Evolutionary conservation across 1,284 basidiomycete species (phyloP).

Genomic region (Porodaedalea pini): DNA sequence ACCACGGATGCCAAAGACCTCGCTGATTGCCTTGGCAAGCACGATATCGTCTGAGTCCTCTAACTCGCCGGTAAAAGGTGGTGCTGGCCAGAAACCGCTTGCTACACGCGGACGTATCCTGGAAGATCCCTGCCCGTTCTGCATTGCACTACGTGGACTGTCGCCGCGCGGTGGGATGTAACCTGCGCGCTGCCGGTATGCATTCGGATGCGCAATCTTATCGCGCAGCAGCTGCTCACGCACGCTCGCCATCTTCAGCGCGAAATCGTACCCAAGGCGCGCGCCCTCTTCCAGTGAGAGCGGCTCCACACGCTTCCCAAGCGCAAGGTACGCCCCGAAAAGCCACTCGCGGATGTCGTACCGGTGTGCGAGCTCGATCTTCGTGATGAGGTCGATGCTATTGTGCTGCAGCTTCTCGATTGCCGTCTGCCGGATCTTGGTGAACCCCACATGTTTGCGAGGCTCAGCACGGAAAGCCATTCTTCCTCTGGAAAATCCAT

Average conservation of each 20-base stretch:
- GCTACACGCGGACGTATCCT: not conserved
- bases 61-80: conserved; percentile 4
- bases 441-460: conserved; percentile 29
- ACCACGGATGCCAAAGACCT: conserved; percentile 16
- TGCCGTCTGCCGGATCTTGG: conserved; percentile 25
- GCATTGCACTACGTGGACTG: conserved; percentile 1
- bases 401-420: conserved; percentile 26
- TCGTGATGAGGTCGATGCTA: conserved; percentile 26
- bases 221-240: conserved; percentile 17
- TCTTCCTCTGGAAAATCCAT: conserved; percentile 26
- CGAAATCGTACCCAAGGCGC: conserved; percentile 25
- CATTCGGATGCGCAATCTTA: conserved; percentile 17
- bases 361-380: conserved; percentile 26
- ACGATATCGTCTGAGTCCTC: conserved; percentile 17
- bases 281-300: conserved; percentile 27
- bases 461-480: conserved; percentile 30
- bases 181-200: conserved; percentile 7
- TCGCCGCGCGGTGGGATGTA: not conserved
- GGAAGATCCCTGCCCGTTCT: not conserved
- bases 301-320: conserved; percentile 26
- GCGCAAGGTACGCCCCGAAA: conserved; percentile 22
- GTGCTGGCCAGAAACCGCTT: not conserved
- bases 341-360: conserved; percentile 28
- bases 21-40: conserved; percentile 12
- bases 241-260: conserved; percentile 17